phyloP scores from a whole-genome alignment of 306 rosid species.

The Malus orientalis region DNA sequence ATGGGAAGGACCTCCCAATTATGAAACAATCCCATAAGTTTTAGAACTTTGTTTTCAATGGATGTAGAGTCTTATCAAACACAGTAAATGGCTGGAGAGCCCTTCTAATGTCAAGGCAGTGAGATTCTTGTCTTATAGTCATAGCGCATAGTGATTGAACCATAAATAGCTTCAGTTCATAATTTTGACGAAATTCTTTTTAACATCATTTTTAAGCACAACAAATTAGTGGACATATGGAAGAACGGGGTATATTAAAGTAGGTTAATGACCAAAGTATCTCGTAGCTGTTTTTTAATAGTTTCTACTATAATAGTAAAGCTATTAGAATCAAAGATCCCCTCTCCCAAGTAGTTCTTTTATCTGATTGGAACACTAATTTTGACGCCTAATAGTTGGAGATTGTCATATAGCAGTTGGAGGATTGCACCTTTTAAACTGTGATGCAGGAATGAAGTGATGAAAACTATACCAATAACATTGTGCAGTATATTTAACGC shows the following conservation, averaged over 20 bases:
- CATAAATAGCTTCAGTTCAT: constrained; percentile 14
- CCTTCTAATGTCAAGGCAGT: constrained; percentile 93
- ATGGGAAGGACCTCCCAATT: constrained; percentile 71
- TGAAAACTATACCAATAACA: not conserved
- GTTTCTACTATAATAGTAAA: not conserved
- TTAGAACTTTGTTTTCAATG: constrained; percentile 83
- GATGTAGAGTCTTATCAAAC: constrained; percentile 86
- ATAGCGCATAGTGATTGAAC: constrained; percentile 9
- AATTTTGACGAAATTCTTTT: not conserved
- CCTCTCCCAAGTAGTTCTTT: not conserved
- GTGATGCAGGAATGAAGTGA: constrained; percentile 53
- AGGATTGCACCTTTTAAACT: constrained; percentile 3
- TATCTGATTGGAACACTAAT: not conserved
- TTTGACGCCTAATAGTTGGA: not conserved
- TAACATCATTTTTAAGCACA: constrained; percentile 48
- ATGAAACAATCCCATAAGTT: constrained; percentile 63
- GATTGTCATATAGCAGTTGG: not conserved
- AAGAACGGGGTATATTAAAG: constrained; percentile 63
- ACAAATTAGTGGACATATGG: constrained; percentile 66
- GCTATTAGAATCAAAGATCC: not conserved
- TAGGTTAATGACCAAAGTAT: constrained; percentile 33
- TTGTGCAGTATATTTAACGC: not conserved
- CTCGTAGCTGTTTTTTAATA: not conserved
- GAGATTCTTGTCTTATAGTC: constrained; percentile 45
- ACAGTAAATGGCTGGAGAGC: constrained; percentile 80